phyloP scores from a whole-genome alignment of 257 asterid species.

The Gentiana macrophylla region DNA sequence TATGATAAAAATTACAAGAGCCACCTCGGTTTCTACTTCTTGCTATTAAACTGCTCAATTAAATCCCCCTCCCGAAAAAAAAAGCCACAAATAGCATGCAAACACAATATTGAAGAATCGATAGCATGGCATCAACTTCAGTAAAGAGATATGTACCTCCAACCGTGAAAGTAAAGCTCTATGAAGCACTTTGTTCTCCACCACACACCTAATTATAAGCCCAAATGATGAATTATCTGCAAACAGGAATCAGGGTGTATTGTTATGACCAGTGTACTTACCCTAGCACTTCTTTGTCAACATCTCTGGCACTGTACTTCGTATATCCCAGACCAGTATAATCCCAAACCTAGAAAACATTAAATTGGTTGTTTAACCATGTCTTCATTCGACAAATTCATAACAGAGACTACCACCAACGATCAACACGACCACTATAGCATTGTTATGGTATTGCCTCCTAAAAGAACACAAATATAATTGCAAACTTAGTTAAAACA shows the following conservation, averaged over 20 bases:
- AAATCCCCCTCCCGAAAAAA: too few relatives aligned
- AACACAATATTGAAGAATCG: not conserved
- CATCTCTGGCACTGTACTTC: conserved; percentile 74
- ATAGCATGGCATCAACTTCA: not conserved
- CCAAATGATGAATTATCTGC: conserved; percentile 21
- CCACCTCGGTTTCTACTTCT: too few relatives aligned
- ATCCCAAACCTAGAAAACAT: conserved; percentile 80
- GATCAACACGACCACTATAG: not conserved
- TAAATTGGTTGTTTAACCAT: not conserved
- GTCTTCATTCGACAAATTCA: not conserved
- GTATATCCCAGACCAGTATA: conserved; percentile 92
- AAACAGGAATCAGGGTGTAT: conserved; percentile 9
- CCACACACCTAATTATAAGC: conserved; percentile 74
- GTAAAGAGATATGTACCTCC: conserved; percentile 41
- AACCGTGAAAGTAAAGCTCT: conserved; percentile 58
- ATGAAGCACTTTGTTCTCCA: conserved; percentile 95
- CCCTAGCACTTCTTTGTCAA: conserved; percentile 76
- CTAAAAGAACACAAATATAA: too few relatives aligned
- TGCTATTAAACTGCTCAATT: too few relatives aligned
- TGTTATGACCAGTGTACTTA: conserved; percentile 22
- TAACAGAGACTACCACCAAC: not conserved
- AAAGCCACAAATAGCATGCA: not conserved
- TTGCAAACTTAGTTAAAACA: too few relatives aligned
- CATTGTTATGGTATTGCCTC: too few relatives aligned
- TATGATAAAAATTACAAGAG: too few relatives aligned